Base-by-base conservation (phyloP, 306 rosid species). In the Hippophae tibetana region DNA sequence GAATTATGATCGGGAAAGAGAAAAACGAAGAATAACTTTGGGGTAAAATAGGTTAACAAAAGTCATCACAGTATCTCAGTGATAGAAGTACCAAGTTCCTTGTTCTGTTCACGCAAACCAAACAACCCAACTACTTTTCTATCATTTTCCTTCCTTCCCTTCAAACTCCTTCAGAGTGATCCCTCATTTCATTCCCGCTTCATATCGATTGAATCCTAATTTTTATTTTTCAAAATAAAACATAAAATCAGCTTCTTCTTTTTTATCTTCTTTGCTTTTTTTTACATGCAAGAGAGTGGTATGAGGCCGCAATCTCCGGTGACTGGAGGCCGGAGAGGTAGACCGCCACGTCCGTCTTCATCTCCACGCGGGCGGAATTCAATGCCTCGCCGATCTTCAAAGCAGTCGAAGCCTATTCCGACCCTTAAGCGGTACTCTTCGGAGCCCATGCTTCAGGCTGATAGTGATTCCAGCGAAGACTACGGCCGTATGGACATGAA, bases 401-500 rank as follows among this genome's bases (percentile, higher is more conserved):
- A 56, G 48, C 83, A 45, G n/a, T 69, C 83, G 4, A 84, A 70
- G 70, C 66, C 78, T 13, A 1, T 62, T 8, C 61, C 44, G 62
- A 71, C 64, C 59, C 61, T 88, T 46, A 79, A 77, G 57, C 88
- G 94, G 1, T 72, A 80, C 68, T 76, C 65, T 1, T 88, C 96
- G 14, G 94, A 79, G 40, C 96, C 96, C 3, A 52, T 57, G 43
- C 70, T 82, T 47, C 56, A 56, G 48, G n/a, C 54, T 6, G 48
- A 40, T 3, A 13, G 38, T 50, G 68, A 42, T 47, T 25, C 10
- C 57, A 42, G 49, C 43, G 78, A 67, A 13, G 74, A 63, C 5
- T 66, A 54, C 40, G 52, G 6, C 10, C 44, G 57, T 42, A 67
- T 11, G 62, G 42, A 47, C 14, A 8, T 56, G 58, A 10, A 44